phyloP scores from a whole-genome alignment of 2,329 filamentous ascomycete species.

The Penicillium sp. region DNA sequence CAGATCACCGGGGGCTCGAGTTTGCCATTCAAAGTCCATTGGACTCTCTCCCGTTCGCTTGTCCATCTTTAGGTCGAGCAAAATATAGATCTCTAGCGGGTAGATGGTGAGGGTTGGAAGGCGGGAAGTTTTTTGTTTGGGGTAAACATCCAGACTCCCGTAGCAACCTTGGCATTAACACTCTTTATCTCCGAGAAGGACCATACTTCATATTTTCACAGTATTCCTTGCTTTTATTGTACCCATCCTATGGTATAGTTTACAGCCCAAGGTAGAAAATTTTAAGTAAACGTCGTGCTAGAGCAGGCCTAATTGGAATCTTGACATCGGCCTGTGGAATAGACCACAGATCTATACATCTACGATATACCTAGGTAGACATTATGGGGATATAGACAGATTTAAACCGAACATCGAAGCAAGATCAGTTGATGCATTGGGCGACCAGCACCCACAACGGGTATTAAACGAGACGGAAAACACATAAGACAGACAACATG shows the following conservation, averaged over 20 bases:
- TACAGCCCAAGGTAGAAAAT: not conserved
- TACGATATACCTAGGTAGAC: not conserved
- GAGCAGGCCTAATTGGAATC: not conserved
- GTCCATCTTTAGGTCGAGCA: constrained; percentile 29
- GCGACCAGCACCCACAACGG: constrained; percentile 12
- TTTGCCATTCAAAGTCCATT: constrained; percentile 53
- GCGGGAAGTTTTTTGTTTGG: constrained; percentile 21
- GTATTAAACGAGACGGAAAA: not conserved
- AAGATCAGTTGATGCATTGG: constrained; percentile 1
- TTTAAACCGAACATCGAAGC: not conserved
- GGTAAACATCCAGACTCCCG: constrained; percentile 20
- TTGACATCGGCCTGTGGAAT: not conserved
- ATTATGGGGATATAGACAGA: not conserved
- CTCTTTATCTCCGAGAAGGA: constrained; percentile 4
- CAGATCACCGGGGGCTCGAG: constrained; percentile 41
- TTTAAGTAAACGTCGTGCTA: not conserved
- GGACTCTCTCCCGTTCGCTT: constrained; percentile 44
- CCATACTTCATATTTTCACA: not conserved
- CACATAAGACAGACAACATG: not conserved
- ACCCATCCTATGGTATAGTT: not conserved
- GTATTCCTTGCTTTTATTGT: not conserved
- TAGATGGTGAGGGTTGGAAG: constrained; percentile 3
- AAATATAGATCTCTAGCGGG: constrained; percentile 6
- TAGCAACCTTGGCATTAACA: constrained; percentile 11
- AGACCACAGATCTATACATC: not conserved